Evolutionary conservation across 1,284 basidiomycete species (phyloP).

Genomic region (Phellinidium pouzarii): DNA sequence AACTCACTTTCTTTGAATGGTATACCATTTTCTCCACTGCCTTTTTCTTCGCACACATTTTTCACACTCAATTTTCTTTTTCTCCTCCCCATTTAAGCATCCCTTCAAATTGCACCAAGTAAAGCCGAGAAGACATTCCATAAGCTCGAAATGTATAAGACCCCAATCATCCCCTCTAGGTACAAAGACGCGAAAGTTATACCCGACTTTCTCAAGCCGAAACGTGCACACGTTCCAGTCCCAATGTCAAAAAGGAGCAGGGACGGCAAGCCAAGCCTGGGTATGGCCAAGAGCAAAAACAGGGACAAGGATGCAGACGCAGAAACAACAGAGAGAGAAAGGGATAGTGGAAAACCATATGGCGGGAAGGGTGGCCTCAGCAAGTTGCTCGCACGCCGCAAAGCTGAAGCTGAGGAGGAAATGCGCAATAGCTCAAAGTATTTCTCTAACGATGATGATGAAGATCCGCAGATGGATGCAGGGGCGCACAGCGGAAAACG

Average conservation of each 20-base stretch:
- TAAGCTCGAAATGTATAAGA: constrained; percentile 69
- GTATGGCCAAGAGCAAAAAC: constrained; percentile 24
- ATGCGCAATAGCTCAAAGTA: constrained; percentile 26
- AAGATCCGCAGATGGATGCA: constrained; percentile 25
- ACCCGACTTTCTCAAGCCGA: constrained; percentile 60
- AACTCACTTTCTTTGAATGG: constrained; percentile 15
- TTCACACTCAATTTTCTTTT: constrained; percentile 4
- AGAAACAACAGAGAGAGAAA: constrained; percentile 14
- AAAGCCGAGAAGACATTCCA: constrained; percentile 59
- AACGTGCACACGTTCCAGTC: constrained; percentile 45
- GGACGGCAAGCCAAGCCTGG: constrained; percentile 31
- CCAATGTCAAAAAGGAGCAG: constrained; percentile 41
- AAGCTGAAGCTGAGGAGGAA: constrained; percentile 35
- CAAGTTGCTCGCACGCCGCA: constrained; percentile 55
- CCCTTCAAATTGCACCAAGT: constrained; percentile 33
- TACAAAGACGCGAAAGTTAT: constrained; percentile 44
- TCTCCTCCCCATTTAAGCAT: constrained; percentile 23
- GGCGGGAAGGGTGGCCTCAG: constrained; percentile 69
- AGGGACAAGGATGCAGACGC: constrained; percentile 20
- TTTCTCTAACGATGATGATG: constrained; percentile 25
- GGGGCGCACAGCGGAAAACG: constrained; percentile 10
- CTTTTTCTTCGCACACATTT: constrained; percentile 1
- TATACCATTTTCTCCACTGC: constrained; percentile 15
- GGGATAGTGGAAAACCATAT: constrained; percentile 47
- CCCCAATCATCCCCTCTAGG: constrained; percentile 63